Evolutionary conservation across 768 basidiomycete genomes (phyloP).

Genomic region (Boletus sensibilis): DNA sequence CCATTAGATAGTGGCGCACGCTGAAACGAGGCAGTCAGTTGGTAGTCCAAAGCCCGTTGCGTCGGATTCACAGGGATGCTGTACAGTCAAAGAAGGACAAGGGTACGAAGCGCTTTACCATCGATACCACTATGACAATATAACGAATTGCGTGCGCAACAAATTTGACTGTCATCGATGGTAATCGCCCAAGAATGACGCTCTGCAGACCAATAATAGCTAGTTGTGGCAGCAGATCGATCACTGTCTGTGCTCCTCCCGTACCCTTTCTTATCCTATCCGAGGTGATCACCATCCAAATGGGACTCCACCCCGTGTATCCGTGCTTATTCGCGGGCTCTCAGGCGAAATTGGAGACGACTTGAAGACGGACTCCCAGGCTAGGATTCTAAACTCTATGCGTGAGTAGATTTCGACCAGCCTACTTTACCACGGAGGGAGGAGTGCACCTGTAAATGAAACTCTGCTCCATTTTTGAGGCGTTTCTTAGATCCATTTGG

Average conservation of each 20-base stretch:
- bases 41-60: not conserved
- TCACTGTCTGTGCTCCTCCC: not conserved
- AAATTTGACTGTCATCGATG: not conserved
- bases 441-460: constrained; percentile 9
- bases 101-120: not conserved
- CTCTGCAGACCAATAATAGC: constrained; percentile 7
- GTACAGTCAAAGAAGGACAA: not conserved
- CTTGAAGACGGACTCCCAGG: constrained; percentile 23
- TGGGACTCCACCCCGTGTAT: not conserved
- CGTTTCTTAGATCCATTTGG: constrained; percentile 1
- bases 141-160: not conserved
- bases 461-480: constrained; percentile 20
- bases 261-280: not conserved
- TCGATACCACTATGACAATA: constrained; percentile 9
- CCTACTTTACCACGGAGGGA: constrained; percentile 3
- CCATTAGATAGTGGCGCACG: constrained; percentile 14
- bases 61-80: constrained; percentile 3
- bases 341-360: constrained; percentile 18
- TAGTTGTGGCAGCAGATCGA: constrained; percentile 6
- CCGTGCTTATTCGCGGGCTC: constrained; percentile 9
- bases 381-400: constrained; percentile 7
- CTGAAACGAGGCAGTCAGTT: constrained; percentile 7
- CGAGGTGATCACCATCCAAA: constrained; percentile 12
- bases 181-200: constrained; percentile 11
- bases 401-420: constrained; percentile 20